Base-by-base conservation (phyloP, 2,329 filamentous ascomycete genomes). In the Penicillium concentricum region DNA sequence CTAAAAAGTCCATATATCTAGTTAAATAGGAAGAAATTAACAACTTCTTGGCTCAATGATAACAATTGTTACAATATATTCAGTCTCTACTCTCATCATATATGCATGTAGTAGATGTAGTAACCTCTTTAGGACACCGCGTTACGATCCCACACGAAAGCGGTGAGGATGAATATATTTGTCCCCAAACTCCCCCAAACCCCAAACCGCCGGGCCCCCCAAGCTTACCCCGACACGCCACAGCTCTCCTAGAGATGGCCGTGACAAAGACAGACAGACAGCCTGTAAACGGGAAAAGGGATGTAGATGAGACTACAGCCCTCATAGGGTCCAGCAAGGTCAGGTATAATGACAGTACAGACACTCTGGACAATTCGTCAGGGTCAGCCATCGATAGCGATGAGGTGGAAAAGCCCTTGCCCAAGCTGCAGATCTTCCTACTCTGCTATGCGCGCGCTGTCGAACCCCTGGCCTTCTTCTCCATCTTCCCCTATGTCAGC, bases 381-480 rank as follows among this genome's bases (percentile, higher is more conserved):
- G 3, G n/a, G 16, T 5, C 49, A 26, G n/a, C 22, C 10, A 34
- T 22, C 12, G 20, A 52, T 4, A 60, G 59, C 26, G 68, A 72
- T 24, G 69, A 69, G 6, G 72, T 77, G 1, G 75, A 79, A 64
- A 81, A 77, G 55, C 80, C 82, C 1, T 69, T 89, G 15, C 83
- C 85, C n/a, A 79, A 76, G 59, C 51, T 70, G n/a, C 90, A 93
- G 70, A 85, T 94, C 51, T 72, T 88, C 32, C 73, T 89, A 12
- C 83, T 94, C 13, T 93, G 90, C 77, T 89, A 86, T 69, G 86
- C 87, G 2, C 84, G 89, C 6, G 69, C 90, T 26, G 79, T 90
- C 43, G 90, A 93, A 67, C 89, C 90, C 0, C 82, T 92, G 39
- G 88, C 89, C n/a, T 93, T 91, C 77, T 93, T 92, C 77, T 85